A percentile compares a stretch with the other conserved stretches of the same genome.
Evolutionary conservation across 805 yeast species (phyloP).

Genomic region (Citeromyces nyonsensis): DNA sequence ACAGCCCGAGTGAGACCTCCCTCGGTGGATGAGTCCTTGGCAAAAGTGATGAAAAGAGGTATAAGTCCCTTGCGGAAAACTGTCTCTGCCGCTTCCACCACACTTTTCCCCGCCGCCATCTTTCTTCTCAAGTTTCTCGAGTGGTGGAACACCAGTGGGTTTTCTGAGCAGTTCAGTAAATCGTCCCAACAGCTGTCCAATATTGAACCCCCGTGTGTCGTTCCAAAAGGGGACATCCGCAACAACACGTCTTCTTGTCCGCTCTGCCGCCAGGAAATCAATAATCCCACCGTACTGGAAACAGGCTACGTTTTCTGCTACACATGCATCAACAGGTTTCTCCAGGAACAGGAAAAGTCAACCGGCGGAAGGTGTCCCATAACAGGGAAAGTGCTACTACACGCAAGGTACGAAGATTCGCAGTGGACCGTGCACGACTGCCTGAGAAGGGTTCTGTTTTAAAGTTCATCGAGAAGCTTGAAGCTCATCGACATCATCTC

Average conservation of each 20-base stretch:
- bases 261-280: constrained; percentile 45
- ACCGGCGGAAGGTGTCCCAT: constrained; percentile 73
- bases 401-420: no score
- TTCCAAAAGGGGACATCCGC: constrained; percentile 7
- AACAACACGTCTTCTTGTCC: constrained; percentile 36
- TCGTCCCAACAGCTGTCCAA: constrained; percentile 28
- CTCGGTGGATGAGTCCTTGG: constrained; percentile 18
- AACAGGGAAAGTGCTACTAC: constrained; percentile 50
- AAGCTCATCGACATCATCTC: no score
- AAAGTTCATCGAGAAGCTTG: no score
- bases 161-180: constrained; percentile 41
- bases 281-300: constrained; percentile 77
- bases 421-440: no score
- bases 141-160: constrained; percentile 82
- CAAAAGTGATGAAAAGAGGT: constrained; percentile 5
- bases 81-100: constrained; percentile 12
- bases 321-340: constrained; percentile 60
- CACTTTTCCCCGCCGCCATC: constrained; percentile 67
- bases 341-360: constrained; percentile 24
- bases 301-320: constrained; percentile 89
- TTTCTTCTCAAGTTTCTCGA: constrained; percentile 74
- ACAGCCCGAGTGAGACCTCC: constrained; percentile 22
- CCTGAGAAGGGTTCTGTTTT: no score
- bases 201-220: constrained; percentile 21
- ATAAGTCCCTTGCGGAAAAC: constrained; percentile 11